A percentile compares a stretch with the other conserved stretches of the same genome.
phyloP scores from a whole-genome alignment of 306 rosid genomes.

The apple (Malus domestica) region DNA sequence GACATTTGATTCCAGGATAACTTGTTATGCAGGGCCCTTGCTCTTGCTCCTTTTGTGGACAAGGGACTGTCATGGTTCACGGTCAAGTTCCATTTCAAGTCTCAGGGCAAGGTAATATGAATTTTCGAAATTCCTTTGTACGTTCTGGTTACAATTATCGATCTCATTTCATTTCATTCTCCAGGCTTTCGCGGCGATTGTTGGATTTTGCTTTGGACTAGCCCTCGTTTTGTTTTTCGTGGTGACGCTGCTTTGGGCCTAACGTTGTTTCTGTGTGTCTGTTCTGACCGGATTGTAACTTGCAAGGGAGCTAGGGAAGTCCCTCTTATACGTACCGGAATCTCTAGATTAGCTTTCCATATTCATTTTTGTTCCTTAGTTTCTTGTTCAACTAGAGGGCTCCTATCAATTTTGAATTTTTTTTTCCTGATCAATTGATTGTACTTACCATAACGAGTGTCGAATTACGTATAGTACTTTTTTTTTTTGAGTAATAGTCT shows the following conservation, averaged over 20 bases:
- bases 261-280: conserved; percentile 12
- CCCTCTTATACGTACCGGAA: neutral
- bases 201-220: conserved; percentile 61
- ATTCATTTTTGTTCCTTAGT: neutral
- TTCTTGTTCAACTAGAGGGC: too few species aligned
- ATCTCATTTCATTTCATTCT: conserved; percentile 2
- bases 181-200: conserved; percentile 72
- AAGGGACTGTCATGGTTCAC: conserved; percentile 80
- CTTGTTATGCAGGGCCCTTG: conserved; percentile 65
- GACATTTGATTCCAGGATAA: neutral
- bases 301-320: neutral
- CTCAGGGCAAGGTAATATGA: conserved; percentile 58
- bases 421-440: too few species aligned
- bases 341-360: neutral
- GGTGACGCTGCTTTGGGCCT: conserved; percentile 73
- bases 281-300: neutral
- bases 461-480: too few species aligned
- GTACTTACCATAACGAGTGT: too few species aligned
- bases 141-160: neutral
- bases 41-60: conserved; percentile 76
- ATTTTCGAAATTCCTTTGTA: neutral
- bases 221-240: conserved; percentile 60
- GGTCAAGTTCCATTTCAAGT: conserved; percentile 57
- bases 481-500: too few species aligned
- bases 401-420: too few species aligned